Base-by-base conservation (phyloP, 164 flowering plant species). In the Amborella trichopoda region DNA sequence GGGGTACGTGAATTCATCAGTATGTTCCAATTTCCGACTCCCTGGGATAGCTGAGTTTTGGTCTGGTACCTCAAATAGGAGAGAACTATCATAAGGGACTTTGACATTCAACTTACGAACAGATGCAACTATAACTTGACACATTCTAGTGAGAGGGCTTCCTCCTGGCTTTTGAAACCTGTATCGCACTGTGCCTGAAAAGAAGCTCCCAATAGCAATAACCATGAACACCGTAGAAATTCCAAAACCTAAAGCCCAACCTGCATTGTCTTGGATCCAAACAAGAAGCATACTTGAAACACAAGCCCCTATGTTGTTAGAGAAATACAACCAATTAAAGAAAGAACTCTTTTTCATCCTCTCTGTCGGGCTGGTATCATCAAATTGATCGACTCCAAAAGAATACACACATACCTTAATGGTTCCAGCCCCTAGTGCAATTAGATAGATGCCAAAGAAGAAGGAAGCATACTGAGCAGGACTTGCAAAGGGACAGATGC, bases 171-270 rank as follows among this genome's bases (percentile, higher is more conserved):
- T 74, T 63, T 78, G 85, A 61, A 76, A 70, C 54, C 89, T 73
- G 36, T 76, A 81, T 6, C 76, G 72, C 9, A 67, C 59, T 5
- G 89, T 78, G 17, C 84, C 89, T 3, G 63, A 48, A 37, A 80
- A 66, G 64, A 80, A 78, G 45, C 77, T 66, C 21, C 26, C 70
- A 50, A 78, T 70, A 17, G 84, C 79, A 50, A 78, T 0, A 17
- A 58, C 78, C 80, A 78, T 77, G 41, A 64, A 75, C 26, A 78
- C n/a, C 11, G 89, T 74, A 43, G 89, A 77, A 53, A 80, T 80
- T 28, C 84, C 89, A 53, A 75, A 80, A 19, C 89, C 89, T n/a
- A 77, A 52, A 23, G 78, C 89, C 89, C 89, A 80, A 3, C 78
- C 80, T 25, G 54, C 64, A 66, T 80, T 78, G 39, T 77, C 84